These are phyloP conservation scores for Cladosporium sp. DNA, from an alignment of 2,329 filamentous ascomycete species.

Conservation along the genomic window DNA sequence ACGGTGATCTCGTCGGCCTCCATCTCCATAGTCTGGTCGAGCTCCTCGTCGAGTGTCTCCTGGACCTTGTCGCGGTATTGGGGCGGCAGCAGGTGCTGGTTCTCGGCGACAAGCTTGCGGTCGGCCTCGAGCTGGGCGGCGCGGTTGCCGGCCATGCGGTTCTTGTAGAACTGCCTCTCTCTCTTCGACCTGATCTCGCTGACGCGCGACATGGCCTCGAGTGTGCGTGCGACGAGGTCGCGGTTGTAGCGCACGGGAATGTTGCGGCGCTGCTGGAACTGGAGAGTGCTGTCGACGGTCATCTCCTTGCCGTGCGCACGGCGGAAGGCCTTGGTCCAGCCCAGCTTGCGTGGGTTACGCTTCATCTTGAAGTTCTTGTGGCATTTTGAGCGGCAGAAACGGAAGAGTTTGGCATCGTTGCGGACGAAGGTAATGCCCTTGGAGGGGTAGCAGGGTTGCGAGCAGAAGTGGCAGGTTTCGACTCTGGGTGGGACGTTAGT, in stretches of 20 bases:
- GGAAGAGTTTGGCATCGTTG: slow-evolving; percentile 66
- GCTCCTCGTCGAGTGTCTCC: slow-evolving; percentile 58
- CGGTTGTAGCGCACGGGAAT: slow-evolving; percentile 94
- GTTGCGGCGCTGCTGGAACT: slow-evolving; percentile 91
- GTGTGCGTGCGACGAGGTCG: slow-evolving; percentile 81
- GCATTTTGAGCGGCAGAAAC: slow-evolving; percentile 69
- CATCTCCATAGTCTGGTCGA: slow-evolving; percentile 59
- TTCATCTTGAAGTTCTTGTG: slow-evolving; percentile 91
- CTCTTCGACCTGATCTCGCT: slow-evolving; percentile 79
- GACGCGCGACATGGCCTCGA: slow-evolving; percentile 90
- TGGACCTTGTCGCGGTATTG: slow-evolving; percentile 47
- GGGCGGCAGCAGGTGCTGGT: slow-evolving; percentile 83
- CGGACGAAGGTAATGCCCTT: slow-evolving; percentile 68
- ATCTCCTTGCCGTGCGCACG: slow-evolving; percentile 78
- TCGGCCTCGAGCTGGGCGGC: slow-evolving; percentile 77
- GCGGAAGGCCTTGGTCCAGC: slow-evolving; percentile 95
- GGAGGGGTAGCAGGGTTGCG: slow-evolving; percentile 65
- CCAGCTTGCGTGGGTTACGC: slow-evolving; percentile 93
- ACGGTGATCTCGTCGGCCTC: slow-evolving; percentile 27
- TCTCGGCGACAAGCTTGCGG: slow-evolving; percentile 84
- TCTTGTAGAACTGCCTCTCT: slow-evolving; percentile 92
- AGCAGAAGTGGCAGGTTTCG: slow-evolving; percentile 73
- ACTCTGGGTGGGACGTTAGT: slow-evolving; percentile 43
- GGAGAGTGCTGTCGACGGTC: slow-evolving; percentile 91
- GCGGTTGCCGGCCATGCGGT: slow-evolving; percentile 88